Conservation (phyloP, 1,139 yeast genomes). For the Candida pseudoviswanathii region DNA sequence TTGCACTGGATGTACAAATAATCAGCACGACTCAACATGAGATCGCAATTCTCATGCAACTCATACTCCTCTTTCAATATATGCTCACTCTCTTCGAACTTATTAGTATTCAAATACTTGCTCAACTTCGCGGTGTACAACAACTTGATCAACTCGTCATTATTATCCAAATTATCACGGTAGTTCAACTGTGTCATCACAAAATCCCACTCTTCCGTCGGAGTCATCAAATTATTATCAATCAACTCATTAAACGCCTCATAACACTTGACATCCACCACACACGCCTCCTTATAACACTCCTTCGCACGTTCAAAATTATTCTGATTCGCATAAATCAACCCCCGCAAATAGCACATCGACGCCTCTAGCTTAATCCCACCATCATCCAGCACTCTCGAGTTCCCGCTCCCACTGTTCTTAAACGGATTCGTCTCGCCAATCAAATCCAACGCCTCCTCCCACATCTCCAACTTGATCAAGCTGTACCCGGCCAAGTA, state of each 20-base stretch:
- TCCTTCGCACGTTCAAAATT: constrained; percentile 87
- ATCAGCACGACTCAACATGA: constrained; percentile 72
- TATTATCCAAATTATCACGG: constrained; percentile 67
- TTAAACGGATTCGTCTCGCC: constrained; percentile 82
- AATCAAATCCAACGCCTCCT: constrained; percentile 83
- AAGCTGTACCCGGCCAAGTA: constrained; percentile 81
- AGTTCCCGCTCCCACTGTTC: constrained; percentile 4
- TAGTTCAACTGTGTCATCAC: constrained; percentile 65
- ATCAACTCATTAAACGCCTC: constrained; percentile 89
- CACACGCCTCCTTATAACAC: constrained; percentile 83
- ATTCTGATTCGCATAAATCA: constrained; percentile 79
- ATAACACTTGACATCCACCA: constrained; percentile 87
- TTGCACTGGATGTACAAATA: constrained; percentile 74
- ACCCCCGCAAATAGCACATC: constrained; percentile 82
- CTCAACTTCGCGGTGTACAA: constrained; percentile 77
- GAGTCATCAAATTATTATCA: constrained; percentile 73
- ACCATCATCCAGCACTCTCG: constrained; percentile 47
- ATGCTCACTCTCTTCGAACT: constrained; percentile 66
- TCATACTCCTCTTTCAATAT: constrained; percentile 72
- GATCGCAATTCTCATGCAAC: constrained; percentile 67
- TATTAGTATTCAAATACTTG: constrained; percentile 64
- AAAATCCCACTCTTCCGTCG: constrained; percentile 87
- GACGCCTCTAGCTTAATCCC: constrained; percentile 87
- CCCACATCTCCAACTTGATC: constrained; percentile 75
- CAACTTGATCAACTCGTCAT: constrained; percentile 74